Base-by-base conservation (phyloP, 129 eudicot species). In the Heracleum sosnowskyi region DNA sequence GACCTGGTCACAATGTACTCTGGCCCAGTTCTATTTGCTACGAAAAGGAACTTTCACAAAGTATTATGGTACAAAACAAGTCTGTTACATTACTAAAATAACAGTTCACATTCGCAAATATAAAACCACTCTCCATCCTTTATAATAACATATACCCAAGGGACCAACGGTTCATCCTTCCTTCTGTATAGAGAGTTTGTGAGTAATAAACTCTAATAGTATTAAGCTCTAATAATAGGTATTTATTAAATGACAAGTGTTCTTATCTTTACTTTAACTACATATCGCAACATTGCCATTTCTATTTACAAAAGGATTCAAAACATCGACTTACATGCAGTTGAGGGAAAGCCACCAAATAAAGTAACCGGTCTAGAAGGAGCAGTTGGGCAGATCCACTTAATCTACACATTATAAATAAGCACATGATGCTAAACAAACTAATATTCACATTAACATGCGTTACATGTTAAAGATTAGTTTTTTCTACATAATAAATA, bases 351-450 rank as follows among this genome's bases (percentile, higher is more conserved):
- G 82, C 98, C 98, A 40, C 98, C 98, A 81, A 93, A 93, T 73
- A 91, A 80, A 83, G 96, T 86, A 80, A 93, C 76, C 29, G 98
- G 97, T 80, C 81, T 96, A 79, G 96, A 69, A 69, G 97, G 98
- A 84, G 98, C 96, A 70, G 98, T 89, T 24, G 98, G 98, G 86
- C 98, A 93, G 78, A 93, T 93, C 98, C 98, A 93, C 78, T 93
- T 93, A 76, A 93, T 91, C 98, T 93, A 83, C 89, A 85, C 33
- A 45, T 66, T 34, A 76, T 46, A 81, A 41, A 57, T 11, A 57
- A 75, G 63, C 49, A 62, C 39, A 5, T 3, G 71, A n/a, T 5
- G 49, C 20, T 60, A 77, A 15, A 49, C 17, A 63, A 36, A 57
- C 22, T 6, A 20, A 0, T 24, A 31, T 31, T n/a, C 78, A 74